phyloP scores from a whole-genome alignment of 164 flowering plant genomes.

The Magnolia sinica region DNA sequence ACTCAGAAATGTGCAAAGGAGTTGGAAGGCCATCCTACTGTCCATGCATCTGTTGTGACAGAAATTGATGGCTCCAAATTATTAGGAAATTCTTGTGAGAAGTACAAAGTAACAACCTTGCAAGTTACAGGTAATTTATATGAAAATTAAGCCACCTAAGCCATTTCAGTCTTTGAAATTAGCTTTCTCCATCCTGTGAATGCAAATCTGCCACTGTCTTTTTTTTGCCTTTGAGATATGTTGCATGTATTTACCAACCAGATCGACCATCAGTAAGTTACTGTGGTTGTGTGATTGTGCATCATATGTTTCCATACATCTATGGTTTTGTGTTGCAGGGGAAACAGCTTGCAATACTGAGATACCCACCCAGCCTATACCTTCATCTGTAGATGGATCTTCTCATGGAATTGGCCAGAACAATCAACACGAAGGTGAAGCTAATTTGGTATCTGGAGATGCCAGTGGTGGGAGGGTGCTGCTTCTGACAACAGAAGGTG shows the following conservation, averaged over 20 bases:
- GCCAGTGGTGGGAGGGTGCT: constrained; percentile 2
- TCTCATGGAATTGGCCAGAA: constrained; percentile 8
- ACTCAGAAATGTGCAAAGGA: constrained; percentile 20
- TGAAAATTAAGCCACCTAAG: background rate
- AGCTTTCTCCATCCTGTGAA: background rate
- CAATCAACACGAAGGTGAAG: constrained; percentile 15
- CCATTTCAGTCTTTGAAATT: background rate
- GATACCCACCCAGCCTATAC: background rate
- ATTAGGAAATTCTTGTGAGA: constrained; percentile 11
- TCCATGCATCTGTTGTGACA: constrained; percentile 9
- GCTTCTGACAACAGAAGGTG: constrained; percentile 15
- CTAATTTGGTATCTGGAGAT: constrained; percentile 10
- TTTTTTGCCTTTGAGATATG: too few relatives aligned
- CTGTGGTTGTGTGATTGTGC: background rate
- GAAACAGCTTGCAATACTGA: constrained; percentile 1
- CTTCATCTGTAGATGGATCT: constrained; percentile 15
- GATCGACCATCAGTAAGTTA: background rate
- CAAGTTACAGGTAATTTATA: constrained; percentile 10
- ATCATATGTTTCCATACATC: background rate
- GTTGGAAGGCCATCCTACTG: constrained; percentile 11
- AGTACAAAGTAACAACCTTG: constrained; percentile 7
- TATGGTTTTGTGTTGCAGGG: constrained; percentile 9
- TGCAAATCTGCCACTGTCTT: background rate
- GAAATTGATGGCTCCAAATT: constrained; percentile 16
- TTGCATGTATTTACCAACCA: background rate